Percentiles rank a stretch among this genome's conserved stretches.
Conservation (phyloP, 164 flowering plant genomes). For the Aristolochia contorta region DNA sequence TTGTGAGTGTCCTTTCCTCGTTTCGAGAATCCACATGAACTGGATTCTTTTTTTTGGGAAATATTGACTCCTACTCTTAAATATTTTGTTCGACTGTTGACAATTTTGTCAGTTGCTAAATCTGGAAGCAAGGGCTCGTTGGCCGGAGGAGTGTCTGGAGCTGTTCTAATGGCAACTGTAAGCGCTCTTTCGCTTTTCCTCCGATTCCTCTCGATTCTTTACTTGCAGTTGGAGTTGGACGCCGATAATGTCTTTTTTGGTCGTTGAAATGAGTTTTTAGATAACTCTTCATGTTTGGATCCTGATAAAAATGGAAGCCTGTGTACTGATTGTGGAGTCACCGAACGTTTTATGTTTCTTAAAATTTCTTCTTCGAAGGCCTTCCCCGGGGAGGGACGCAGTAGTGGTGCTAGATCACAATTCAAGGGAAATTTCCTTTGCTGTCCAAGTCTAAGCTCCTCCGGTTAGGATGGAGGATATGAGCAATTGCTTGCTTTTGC, state of each 20-base stretch:
- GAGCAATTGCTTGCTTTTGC: no score
- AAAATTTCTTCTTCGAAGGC: no score
- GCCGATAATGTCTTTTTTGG: background rate
- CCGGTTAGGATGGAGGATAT: no score
- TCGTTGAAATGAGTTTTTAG: background rate
- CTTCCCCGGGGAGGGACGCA: no score
- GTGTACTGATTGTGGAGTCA: no score
- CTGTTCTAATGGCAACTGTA: conserved; percentile 34
- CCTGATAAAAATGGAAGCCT: background rate
- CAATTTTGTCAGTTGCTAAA: conserved; percentile 17
- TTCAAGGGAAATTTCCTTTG: no score
- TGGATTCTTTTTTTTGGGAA: background rate
- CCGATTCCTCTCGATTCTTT: background rate
- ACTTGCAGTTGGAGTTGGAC: background rate
- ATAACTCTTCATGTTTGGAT: background rate
- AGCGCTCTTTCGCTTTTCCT: conserved; percentile 2
- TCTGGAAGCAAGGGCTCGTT: conserved; percentile 41
- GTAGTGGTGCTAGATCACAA: no score
- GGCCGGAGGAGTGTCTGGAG: conserved; percentile 38
- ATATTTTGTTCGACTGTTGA: background rate
- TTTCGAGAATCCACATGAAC: background rate
- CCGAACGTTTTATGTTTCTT: no score
- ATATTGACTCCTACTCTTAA: background rate
- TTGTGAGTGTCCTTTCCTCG: conserved; percentile 13
- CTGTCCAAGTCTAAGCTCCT: no score